Conservation (phyloP, 2,329 filamentous ascomycete genomes). For the Colletotrichum sp. region DNA sequence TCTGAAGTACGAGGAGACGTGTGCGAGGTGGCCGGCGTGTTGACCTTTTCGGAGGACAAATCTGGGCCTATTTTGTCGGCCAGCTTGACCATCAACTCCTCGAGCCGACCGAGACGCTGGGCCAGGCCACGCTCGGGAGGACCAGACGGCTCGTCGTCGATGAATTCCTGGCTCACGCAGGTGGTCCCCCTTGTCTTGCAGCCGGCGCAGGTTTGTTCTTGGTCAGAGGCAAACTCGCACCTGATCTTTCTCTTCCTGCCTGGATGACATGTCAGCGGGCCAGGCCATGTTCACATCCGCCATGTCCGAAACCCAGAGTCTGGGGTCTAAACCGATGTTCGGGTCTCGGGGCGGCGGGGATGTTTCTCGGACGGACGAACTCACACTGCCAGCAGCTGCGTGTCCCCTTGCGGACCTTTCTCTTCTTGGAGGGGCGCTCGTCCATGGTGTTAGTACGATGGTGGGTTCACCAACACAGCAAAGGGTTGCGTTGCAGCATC, state of each 20-base stretch:
- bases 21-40: constrained; percentile 28
- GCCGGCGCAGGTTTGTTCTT: constrained; percentile 45
- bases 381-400: constrained; percentile 65
- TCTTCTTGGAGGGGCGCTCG: constrained; percentile 30
- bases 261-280: background rate
- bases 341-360: background rate
- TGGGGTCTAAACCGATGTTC: background rate
- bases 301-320: background rate
- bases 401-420: constrained; percentile 60
- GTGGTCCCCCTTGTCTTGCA: constrained; percentile 47
- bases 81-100: constrained; percentile 51
- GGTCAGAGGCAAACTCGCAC: constrained; percentile 47
- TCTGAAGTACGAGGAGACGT: constrained; percentile 41
- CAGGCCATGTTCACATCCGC: background rate
- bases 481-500: background rate
- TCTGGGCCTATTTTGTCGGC: constrained; percentile 26
- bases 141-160: constrained; percentile 30
- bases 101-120: constrained; percentile 50
- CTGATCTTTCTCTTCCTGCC: constrained; percentile 51
- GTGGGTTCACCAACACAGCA: background rate
- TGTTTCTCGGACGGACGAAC: constrained; percentile 13
- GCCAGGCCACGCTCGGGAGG: constrained; percentile 42
- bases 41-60: background rate
- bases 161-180: constrained; percentile 55
- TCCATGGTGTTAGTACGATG: background rate